These are phyloP conservation scores for Apiospora marii DNA, from an alignment of 2,329 filamentous ascomycete species.

Conservation along the genomic window DNA sequence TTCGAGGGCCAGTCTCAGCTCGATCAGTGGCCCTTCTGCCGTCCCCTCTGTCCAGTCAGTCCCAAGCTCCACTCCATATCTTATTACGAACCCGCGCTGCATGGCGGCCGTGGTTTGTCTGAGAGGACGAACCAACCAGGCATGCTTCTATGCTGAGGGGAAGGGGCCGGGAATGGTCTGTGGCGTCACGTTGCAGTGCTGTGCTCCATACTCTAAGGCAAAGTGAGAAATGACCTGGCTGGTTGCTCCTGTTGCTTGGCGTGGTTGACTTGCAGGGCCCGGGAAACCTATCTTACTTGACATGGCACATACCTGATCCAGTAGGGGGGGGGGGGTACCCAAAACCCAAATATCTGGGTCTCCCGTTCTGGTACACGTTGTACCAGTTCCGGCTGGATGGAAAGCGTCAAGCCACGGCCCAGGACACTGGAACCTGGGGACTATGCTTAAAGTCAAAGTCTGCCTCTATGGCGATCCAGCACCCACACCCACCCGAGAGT, in stretches of 20 bases:
- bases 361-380: conserved; percentile 19
- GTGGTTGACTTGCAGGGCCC: conserved; percentile 14
- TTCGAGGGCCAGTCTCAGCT: conserved; percentile 3
- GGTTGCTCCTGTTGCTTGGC: neutral
- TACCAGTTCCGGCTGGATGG: conserved; percentile 17
- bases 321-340: conserved; percentile 2
- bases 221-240: conserved; percentile 13
- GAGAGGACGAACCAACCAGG: conserved; percentile 5
- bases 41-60: neutral
- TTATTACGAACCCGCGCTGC: conserved; percentile 14
- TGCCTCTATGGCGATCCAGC: neutral
- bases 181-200: conserved; percentile 16
- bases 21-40: conserved; percentile 10
- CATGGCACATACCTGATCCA: neutral
- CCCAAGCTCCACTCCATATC: conserved; percentile 10
- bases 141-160: conserved; percentile 10
- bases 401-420: conserved; percentile 19
- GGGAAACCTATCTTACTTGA: neutral
- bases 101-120: conserved; percentile 14
- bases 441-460: conserved; percentile 13
- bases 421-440: conserved; percentile 19
- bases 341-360: conserved; percentile 20
- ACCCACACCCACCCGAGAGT: neutral
- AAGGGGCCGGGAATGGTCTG: neutral
- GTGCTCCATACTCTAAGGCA: conserved; percentile 2